Base-by-base conservation (phyloP, 1,284 basidiomycete species). In the Cryptococcus floricola region DNA sequence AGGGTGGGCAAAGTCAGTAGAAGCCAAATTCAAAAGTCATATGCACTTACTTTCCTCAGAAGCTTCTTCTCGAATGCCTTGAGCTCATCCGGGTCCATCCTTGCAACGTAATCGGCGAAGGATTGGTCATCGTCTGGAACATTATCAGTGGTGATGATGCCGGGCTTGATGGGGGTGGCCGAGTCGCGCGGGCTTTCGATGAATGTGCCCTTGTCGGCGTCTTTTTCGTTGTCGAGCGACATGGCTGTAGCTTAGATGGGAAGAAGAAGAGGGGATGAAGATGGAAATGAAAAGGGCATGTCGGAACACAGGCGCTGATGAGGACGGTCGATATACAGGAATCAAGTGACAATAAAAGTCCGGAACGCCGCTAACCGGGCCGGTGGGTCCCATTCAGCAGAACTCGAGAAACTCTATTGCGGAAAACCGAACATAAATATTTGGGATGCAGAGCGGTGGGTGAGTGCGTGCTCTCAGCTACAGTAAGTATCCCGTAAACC, bases 21-120 rank as follows among this genome's bases (percentile, higher is more conserved):
- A 10, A 34, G 5, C 5, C 6, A 34, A 34, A 5, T 23, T 23
- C 31, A 10, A 34, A 34, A 10, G 31, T 34, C 31, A 34, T 34
- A 34, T 34, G 6, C 31, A 34, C 31, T 6, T 31, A 77, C 63
- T 68, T 75, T 77, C 55, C 74, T 59, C 39, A 78, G 52, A 45
- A 77, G 58, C 49, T 65, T 66, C 61, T 67, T 73, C 53, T 78
- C 77, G 19, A 64, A 52, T n/a, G 52, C 67, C 0, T 54, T 54
- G 50, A 67, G 70, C 61, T 77, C 73, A 44, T 74, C 72, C 25
- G 65, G 61, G n/a, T 52, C 57, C 65, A 73, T 62, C 8, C 52
- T 54, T 13, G 66, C 66, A 44, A 72, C 58, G 53, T 67, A 46
- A 7, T 48, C 54, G 16, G 63, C 63, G 2, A 51, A 56, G 5